Percentiles rank a stretch among this genome's conserved stretches.
Conservation (phyloP, 2,329 filamentous ascomycete genomes). For the Penicillium sp. region DNA sequence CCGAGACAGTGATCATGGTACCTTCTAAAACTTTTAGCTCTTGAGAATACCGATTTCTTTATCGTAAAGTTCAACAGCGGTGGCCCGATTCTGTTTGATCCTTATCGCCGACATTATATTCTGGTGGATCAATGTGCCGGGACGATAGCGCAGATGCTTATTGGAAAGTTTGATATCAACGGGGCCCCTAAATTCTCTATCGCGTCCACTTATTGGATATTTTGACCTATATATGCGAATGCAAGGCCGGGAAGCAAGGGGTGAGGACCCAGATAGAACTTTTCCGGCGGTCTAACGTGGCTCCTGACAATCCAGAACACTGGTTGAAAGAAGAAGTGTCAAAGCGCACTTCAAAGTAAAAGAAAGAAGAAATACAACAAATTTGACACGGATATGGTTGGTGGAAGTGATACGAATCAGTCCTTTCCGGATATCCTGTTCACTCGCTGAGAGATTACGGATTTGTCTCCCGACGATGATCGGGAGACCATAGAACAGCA, state of each 20-base stretch:
- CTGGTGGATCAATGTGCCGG: not conserved
- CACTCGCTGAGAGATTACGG: too few relatives aligned
- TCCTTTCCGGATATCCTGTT: too few relatives aligned
- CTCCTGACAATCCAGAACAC: not conserved
- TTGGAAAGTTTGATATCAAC: not conserved
- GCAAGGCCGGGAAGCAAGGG: not conserved
- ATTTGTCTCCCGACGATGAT: too few relatives aligned
- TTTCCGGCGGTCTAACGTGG: not conserved
- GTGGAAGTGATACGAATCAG: too few relatives aligned
- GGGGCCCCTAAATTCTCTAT: not conserved
- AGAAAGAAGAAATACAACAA: too few relatives aligned
- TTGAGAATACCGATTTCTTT: not conserved
- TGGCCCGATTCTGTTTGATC: not conserved
- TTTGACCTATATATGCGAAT: not conserved
- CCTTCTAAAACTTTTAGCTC: not conserved
- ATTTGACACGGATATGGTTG: too few relatives aligned
- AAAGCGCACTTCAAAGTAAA: not conserved
- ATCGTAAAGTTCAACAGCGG: not conserved
- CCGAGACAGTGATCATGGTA: too few relatives aligned
- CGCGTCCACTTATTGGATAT: not conserved
- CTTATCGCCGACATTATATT: not conserved
- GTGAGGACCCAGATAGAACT: not conserved
- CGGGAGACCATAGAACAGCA: too few relatives aligned
- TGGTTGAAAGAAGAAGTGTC: not conserved
- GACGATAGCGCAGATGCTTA: not conserved